Base-by-base conservation (phyloP, 2,329 filamentous ascomycete species). In the Decorospora gaudefroyi region DNA sequence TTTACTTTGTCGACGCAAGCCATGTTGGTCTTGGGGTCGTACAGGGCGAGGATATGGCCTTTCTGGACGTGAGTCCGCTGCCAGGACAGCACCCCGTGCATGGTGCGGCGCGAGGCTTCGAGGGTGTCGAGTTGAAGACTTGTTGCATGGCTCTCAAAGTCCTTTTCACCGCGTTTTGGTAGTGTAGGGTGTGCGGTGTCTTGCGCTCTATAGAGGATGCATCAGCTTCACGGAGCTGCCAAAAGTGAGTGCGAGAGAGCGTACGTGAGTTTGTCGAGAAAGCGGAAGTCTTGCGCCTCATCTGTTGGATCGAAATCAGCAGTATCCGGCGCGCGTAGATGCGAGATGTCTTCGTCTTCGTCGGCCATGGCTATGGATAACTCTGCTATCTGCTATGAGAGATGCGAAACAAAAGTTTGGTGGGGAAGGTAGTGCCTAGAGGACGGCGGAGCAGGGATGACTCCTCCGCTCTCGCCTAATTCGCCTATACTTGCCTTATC, bases 71-170 rank as follows among this genome's bases (percentile, higher is more conserved):
- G 90, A 18, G 86, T 76, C 35, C 92, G 82, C 34, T 87, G 87
- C 67, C 87, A 86, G 37, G 83, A 80, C 42, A 97, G 78, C 2
- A 92, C 91, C 59, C 90, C 85, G 70, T 95, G 88, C 87, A 99
- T 93, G 13, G 91, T 92, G 57, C 81, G 78, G 41, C 92, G 84
- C 51, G 90, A 95, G 32, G 87, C 82, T 62, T 90, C 86, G 37
- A 99, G 83, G 6, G 86, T 82, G 43, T 81, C 79, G 54, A 86
- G 83, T 71, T 99, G 93, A 21, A 88, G 83, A 21, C 82, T 81
- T 2, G 93, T 97, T 33, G 88, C 88, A 72, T 97, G 90, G 18
- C 88, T 85, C 73, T 97, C 93, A 69, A 96, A 99, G 74, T 99
- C 93, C 71, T 99, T 99, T 69, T 95, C 90, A 49, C 93, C 93